phyloP scores from a whole-genome alignment of 768 basidiomycete genomes.

The Strobilomyces echinocephalus region DNA sequence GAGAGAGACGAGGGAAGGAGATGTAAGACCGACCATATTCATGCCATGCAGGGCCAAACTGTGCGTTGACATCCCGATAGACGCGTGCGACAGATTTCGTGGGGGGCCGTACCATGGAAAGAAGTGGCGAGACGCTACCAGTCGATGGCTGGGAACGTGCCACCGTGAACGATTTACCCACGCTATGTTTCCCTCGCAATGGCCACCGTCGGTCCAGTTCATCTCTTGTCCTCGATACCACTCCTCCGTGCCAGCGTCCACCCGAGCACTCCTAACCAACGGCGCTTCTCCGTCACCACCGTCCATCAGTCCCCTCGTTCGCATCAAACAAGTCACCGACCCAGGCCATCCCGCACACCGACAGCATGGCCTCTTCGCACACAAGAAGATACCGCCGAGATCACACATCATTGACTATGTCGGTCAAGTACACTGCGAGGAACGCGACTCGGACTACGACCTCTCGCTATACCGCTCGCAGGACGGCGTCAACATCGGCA shows the following conservation, averaged over 20 bases:
- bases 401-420: slow-evolving; percentile 76
- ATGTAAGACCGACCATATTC: slow-evolving; percentile 72
- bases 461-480: slow-evolving; percentile 66
- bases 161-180: slow-evolving; percentile 25
- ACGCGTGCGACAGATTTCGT: slow-evolving; percentile 81
- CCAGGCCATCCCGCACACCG: slow-evolving; percentile 70
- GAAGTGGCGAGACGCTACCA: slow-evolving; percentile 11
- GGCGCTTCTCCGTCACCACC: slow-evolving; percentile 9
- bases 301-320: slow-evolving; percentile 33
- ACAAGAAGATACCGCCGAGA: slow-evolving; percentile 60
- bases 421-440: slow-evolving; percentile 80
- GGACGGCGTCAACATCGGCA: slow-evolving; percentile 60
- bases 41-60: slow-evolving; percentile 86
- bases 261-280: slow-evolving; percentile 37
- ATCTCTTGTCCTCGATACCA: slow-evolving; percentile 51
- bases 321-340: slow-evolving; percentile 54
- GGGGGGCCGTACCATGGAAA: slow-evolving; percentile 63
- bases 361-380: slow-evolving; percentile 78
- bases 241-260: slow-evolving; percentile 45
- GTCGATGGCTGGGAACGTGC: slow-evolving; percentile 14
- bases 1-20: background rate
- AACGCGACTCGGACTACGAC: slow-evolving; percentile 78
- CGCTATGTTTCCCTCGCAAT: slow-evolving; percentile 36
- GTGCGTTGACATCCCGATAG: slow-evolving; percentile 84
- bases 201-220: slow-evolving; percentile 56